Base-by-base conservation (phyloP, 2,329 filamentous ascomycete genomes). In the Diplocarpon rosae region DNA sequence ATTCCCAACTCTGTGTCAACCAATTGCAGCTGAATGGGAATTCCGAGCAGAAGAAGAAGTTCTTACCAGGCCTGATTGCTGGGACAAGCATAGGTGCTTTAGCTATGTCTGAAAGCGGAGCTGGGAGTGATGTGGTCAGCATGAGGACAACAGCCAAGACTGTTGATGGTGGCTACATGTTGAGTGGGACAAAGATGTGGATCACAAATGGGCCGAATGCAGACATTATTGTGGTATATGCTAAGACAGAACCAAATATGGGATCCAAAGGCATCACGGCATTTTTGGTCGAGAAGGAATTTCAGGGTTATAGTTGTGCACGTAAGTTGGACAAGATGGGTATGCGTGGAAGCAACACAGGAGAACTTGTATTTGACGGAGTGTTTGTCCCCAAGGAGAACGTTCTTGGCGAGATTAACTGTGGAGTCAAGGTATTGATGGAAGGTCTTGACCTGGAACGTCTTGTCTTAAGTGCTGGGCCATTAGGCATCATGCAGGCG, bases 121-220 rank as follows among this genome's bases (percentile, higher is more conserved):
- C 90, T 1, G 90, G 90, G 12, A 89, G 83, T 55, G 90, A 98
- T 66, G 90, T 98, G 3, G 89, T 98, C 24, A 85, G 83, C 65
- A 96, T 96, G 90, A 86, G 89, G 63, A 93, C 82, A 36, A 82
- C 77, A 2, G 90, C 89, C 0, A 83, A 78, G 62, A 72, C 76
- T 52, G 84, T 86, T 10, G 84, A 92, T 57, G 89, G 88, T 30
- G 90, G 90, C 24, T 95, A 84, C 63, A 51, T 89, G 15, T 69
- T 98, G 44, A 87, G 89, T 59, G 90, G 58, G 2, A 58, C 57
- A 0, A 60, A 98, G 73, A 95, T 96, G 90, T 98, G 90, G 90
- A 98, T 98, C 62, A 98, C 90, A 50, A 98, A 98, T 65, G 86
- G 90, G 4, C 90, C 90, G 0, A 89, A 96, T 62, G 92, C 92